Evolutionary conservation across 2,329 filamentous ascomycete genomes (phyloP).

Genomic region (Paracoccidioides brasiliensis): DNA sequence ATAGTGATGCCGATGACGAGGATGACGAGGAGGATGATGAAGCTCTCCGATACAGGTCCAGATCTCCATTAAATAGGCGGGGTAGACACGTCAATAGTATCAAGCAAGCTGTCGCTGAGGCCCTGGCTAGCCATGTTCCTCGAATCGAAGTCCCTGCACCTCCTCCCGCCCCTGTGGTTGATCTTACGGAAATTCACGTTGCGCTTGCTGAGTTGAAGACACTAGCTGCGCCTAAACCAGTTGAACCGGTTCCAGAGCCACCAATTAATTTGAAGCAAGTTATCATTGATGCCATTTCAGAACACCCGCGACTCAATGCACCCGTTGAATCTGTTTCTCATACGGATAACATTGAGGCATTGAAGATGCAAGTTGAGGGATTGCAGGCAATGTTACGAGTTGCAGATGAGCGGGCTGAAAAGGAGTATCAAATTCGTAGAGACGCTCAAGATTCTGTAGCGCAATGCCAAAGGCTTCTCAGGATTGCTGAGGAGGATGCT

Average conservation of each 20-base stretch:
- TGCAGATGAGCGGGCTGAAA: constrained; percentile 50
- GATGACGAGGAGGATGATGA: constrained; percentile 54
- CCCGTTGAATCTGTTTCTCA: constrained; percentile 39
- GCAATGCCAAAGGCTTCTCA: constrained; percentile 57
- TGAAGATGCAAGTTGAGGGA: constrained; percentile 48
- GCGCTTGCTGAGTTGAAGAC: constrained; percentile 24
- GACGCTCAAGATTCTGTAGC: constrained; percentile 59
- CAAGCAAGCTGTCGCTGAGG: constrained; percentile 51
- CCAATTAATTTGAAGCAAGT: constrained; percentile 46
- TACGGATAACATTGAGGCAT: constrained; percentile 33
- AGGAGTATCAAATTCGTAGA: constrained; percentile 50
- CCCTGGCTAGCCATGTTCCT: constrained; percentile 40
- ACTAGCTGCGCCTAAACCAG: constrained; percentile 8
- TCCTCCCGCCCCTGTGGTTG: constrained; percentile 10
- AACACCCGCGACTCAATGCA: constrained; percentile 41
- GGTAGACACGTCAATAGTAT: constrained; percentile 78
- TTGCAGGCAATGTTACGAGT: constrained; percentile 55
- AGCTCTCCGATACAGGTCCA: constrained; percentile 46
- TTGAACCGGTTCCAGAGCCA: constrained; percentile 21
- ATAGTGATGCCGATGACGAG: constrained; percentile 91
- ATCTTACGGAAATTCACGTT: constrained; percentile 27
- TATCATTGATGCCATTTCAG: constrained; percentile 50
- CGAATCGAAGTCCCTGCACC: constrained; percentile 7
- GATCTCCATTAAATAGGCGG: constrained; percentile 54
- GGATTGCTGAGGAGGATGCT: constrained; percentile 48